Conservation (phyloP, 352 stramenopile genomes). For the Thalassiosira oceanica region DNA sequence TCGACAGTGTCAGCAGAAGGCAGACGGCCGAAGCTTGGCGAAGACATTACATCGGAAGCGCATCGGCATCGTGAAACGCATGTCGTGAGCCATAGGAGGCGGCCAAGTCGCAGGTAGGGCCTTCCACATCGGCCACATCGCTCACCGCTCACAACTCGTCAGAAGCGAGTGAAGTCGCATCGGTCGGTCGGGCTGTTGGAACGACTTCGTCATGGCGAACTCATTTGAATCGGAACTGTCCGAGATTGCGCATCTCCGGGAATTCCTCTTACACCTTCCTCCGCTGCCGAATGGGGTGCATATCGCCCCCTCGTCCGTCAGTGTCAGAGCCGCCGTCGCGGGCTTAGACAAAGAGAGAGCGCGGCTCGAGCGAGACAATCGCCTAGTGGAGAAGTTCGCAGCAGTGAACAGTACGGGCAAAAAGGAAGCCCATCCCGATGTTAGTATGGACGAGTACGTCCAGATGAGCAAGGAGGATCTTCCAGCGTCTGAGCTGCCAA, state of each 20-base stretch:
- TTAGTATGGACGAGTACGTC: conserved; percentile 27
- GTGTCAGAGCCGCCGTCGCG: conserved; percentile 50
- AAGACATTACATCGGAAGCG: too few relatives aligned
- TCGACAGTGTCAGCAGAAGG: too few relatives aligned
- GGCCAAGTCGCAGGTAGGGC: too few relatives aligned
- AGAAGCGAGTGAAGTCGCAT: not conserved
- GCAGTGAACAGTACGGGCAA: conserved; percentile 13
- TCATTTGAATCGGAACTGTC: too few relatives aligned
- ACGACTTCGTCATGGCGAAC: too few relatives aligned
- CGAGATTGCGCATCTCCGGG: too few relatives aligned
- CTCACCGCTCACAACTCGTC: not conserved
- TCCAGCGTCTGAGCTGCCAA: conserved; percentile 5
- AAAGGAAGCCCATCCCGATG: conserved; percentile 28
- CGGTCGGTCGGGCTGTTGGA: too few relatives aligned
- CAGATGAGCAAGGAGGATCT: conserved; percentile 41
- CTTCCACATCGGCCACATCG: too few relatives aligned
- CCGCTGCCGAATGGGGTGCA: conserved; percentile 8
- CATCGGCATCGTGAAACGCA: too few relatives aligned
- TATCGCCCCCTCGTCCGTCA: conserved; percentile 31
- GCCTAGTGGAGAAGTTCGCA: conserved; percentile 51
- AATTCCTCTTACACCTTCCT: conserved; percentile 4
- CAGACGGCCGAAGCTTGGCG: too few relatives aligned
- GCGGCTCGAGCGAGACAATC: conserved; percentile 54
- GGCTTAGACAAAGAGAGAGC: conserved; percentile 59
- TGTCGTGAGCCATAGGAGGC: too few relatives aligned